These are phyloP conservation scores for Dendrobium chrysotoxum DNA, from an alignment of 106 monocot genomes.

Conservation along the genomic window DNA sequence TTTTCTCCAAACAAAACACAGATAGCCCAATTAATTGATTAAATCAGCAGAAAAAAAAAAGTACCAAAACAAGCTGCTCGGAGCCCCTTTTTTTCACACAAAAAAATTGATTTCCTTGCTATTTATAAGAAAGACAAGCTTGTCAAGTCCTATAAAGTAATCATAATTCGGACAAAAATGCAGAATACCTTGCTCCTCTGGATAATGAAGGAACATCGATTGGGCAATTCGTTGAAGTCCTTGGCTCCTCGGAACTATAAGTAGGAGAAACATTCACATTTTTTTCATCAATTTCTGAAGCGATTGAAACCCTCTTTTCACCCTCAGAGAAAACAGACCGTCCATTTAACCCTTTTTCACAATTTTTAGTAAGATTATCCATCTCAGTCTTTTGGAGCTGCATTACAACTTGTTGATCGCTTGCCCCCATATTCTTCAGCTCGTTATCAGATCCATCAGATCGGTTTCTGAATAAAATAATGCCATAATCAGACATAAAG, in stretches of 20 bases:
- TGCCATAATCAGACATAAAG: not conserved
- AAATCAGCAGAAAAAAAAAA: not conserved
- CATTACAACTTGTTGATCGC: slow-evolving; percentile 20
- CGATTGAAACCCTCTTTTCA: not conserved
- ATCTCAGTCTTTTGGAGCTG: slow-evolving; percentile 9
- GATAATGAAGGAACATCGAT: slow-evolving; percentile 17
- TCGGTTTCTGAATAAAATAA: slow-evolving; percentile 14
- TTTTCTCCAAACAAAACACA: too few relatives aligned
- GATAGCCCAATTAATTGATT: not conserved
- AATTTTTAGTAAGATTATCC: slow-evolving; percentile 14
- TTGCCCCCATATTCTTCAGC: slow-evolving; percentile 5
- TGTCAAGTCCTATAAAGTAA: not conserved
- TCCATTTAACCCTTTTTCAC: slow-evolving; percentile 1
- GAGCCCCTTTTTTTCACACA: not conserved
- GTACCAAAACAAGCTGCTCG: not conserved
- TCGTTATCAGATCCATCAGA: slow-evolving; percentile 24
- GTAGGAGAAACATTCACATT: not conserved
- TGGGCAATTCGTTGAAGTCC: slow-evolving; percentile 10
- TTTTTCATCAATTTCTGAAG: slow-evolving; percentile 20
- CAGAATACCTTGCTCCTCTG: slow-evolving; percentile 37
- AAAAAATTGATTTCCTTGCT: not conserved
- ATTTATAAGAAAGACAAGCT: not conserved
- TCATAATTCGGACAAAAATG: not conserved
- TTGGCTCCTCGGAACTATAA: slow-evolving; percentile 17
- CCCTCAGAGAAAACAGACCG: not conserved